A percentile compares a stretch with the other conserved stretches of the same genome.
Evolutionary conservation across 352 stramenopile species (phyloP).

Genomic region (Globisporangium apiculatum): DNA sequence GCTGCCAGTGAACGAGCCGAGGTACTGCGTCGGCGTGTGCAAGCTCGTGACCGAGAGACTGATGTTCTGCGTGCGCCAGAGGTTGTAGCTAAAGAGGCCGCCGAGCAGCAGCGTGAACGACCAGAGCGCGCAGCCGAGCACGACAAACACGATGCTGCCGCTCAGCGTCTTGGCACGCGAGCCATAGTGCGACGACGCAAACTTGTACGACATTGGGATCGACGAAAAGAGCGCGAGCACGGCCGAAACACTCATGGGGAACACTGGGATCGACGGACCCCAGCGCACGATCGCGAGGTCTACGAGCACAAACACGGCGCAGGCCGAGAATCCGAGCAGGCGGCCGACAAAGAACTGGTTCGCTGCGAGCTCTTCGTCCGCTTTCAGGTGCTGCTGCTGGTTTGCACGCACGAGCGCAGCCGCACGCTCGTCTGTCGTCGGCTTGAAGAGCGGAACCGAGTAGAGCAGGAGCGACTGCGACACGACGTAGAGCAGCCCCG

Average conservation of each 20-base stretch:
- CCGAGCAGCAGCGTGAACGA: slow-evolving; percentile 50
- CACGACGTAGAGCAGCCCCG: slow-evolving; percentile 31
- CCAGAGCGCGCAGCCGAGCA: slow-evolving; percentile 45
- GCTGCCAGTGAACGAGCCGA: slow-evolving; percentile 41
- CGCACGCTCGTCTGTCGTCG: neutral
- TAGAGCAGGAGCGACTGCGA: slow-evolving; percentile 31
- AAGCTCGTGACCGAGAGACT: neutral
- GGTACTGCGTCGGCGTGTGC: slow-evolving; percentile 22
- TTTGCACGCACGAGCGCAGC: neutral
- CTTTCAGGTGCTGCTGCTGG: slow-evolving; percentile 7
- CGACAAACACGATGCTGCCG: slow-evolving; percentile 42
- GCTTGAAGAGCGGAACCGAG: slow-evolving; percentile 32
- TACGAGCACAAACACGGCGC: slow-evolving; percentile 38
- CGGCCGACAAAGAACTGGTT: slow-evolving; percentile 32
- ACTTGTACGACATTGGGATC: slow-evolving; percentile 44
- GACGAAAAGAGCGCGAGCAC: slow-evolving; percentile 44
- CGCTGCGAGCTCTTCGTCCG: slow-evolving; percentile 12
- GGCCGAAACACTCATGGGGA: slow-evolving; percentile 37
- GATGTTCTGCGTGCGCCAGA: slow-evolving; percentile 26
- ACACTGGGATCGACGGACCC: slow-evolving; percentile 32
- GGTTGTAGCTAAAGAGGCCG: slow-evolving; percentile 34
- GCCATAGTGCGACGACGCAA: slow-evolving; percentile 23
- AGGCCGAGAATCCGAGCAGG: slow-evolving; percentile 32
- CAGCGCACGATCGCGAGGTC: slow-evolving; percentile 38
- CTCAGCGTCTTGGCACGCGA: slow-evolving; percentile 23